Conservation (phyloP, 139 green algal species). For the Chlorella sp. region DNA sequence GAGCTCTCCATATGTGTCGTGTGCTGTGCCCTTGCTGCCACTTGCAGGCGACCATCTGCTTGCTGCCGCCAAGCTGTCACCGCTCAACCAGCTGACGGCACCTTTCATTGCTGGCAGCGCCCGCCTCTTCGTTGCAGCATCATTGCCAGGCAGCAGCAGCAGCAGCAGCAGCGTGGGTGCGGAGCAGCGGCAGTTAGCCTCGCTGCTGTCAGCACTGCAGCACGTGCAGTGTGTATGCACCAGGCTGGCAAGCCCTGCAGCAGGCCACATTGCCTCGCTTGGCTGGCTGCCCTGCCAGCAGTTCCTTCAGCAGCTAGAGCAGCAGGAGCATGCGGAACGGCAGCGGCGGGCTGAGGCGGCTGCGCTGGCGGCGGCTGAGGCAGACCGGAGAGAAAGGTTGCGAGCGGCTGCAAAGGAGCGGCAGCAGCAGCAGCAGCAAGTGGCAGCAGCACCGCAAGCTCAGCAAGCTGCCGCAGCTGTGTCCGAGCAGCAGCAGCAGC, state of each 20-base stretch:
- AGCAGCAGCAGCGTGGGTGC: not conserved
- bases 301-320: slow-evolving; percentile 25
- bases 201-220: not conserved
- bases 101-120: slow-evolving; percentile 1
- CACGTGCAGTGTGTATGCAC: slow-evolving; percentile 20
- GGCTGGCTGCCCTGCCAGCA: not conserved
- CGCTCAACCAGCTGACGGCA: slow-evolving; percentile 30
- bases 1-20: not conserved
- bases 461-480: too few relatives aligned
- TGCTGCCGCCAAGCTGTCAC: not conserved
- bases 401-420: not conserved
- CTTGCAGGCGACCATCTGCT: slow-evolving; percentile 40
- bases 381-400: not conserved
- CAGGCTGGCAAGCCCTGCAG: not conserved
- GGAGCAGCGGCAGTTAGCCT: not conserved
- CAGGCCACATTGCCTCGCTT: not conserved
- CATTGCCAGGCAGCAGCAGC: not conserved
- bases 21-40: not conserved
- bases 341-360: slow-evolving; percentile 4
- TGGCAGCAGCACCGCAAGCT: not conserved
- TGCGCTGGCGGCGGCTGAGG: slow-evolving; percentile 6
- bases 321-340: slow-evolving; percentile 23
- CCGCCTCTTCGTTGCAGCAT: slow-evolving; percentile 14
- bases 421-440: not conserved
- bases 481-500: not conserved